phyloP scores from a whole-genome alignment of 2,329 filamentous ascomycete genomes.

The Penicillium sp. region DNA sequence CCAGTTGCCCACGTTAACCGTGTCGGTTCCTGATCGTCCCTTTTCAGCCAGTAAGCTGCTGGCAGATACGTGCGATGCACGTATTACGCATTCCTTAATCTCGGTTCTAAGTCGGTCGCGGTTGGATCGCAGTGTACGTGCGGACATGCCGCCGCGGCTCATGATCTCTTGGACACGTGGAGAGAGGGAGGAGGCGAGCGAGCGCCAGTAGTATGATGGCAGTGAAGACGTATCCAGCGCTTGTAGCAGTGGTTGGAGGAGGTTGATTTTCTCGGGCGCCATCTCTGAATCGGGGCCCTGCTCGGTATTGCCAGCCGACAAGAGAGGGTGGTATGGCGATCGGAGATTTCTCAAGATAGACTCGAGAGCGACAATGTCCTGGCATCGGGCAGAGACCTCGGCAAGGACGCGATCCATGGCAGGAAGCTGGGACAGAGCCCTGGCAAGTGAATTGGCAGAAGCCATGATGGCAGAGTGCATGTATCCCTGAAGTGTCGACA shows the following conservation, averaged over 20 bases:
- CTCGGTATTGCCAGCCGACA: conserved; percentile 32
- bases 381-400: conserved; percentile 78
- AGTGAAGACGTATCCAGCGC: conserved; percentile 83
- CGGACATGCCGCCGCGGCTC: conserved; percentile 73
- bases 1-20: conserved; percentile 58
- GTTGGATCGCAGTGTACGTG: conserved; percentile 72
- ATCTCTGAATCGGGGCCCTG: conserved; percentile 28
- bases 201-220: conserved; percentile 89
- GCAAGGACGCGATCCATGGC: conserved; percentile 73
- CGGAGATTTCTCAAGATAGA: conserved; percentile 65
- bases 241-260: conserved; percentile 67
- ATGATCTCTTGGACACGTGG: conserved; percentile 79
- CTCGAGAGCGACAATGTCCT: conserved; percentile 86
- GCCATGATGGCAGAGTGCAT: conserved; percentile 75
- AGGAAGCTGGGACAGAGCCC: conserved; percentile 73
- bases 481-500: conserved; percentile 73
- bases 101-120: conserved; percentile 68
- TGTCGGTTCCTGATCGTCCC: conserved; percentile 40
- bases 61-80: conserved; percentile 65
- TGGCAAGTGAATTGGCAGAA: conserved; percentile 66
- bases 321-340: conserved; percentile 63
- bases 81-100: conserved; percentile 75
- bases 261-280: conserved; percentile 38
- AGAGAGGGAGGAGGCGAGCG: conserved; percentile 71
- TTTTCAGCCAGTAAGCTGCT: conserved; percentile 46